Evolutionary conservation across 306 rosid species (phyloP), one percentile per base, ranked within the genome.

Genomic region (Rubus idaeus): DNA sequence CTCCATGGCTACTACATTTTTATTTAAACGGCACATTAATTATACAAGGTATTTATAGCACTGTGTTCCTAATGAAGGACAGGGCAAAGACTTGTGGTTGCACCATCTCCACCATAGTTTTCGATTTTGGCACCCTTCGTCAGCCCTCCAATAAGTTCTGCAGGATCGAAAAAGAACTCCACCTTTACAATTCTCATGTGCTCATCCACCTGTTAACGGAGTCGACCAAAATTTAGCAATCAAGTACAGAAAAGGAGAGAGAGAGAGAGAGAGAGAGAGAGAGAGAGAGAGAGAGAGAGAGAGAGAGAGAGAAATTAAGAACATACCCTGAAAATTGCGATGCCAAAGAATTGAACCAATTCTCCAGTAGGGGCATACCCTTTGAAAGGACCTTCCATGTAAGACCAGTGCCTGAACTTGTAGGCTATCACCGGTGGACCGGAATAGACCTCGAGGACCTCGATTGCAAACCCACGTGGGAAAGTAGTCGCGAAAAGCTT

Each of bases 321-420:
- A 21, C 64, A 9, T 67, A 84, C 94, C 88, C 79, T 77, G 77
- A 81, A 90, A 75, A 82, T 82, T 42, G 82, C 81, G 50, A 88
- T 88, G 16, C 96, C 92, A 78, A 20, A 83, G 21, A 90, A 3
- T 39, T 90, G 79, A 79, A 88, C 50, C 61, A 53, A 14, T 8
- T 90, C 75, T 11, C 89, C 92, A 6, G 92, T 88, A 3, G 96
- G 87, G 21, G 87, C 84, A 41, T 82, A 87, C 44, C 83, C 90
- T 71, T 89, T 87, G 91, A 85, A 89, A 82, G 96, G 91, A 60
- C 96, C 96, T 50, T 90, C 96, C 92, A 86, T 88, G 75, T 70
- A 88, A 26, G 89, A 88, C 96, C 96, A 90, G 67, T 90, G 96
- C 77, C 96, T 81, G 75, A 90, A 90, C 73, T 90, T 88, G 87